These are phyloP conservation scores for Stachybotrys chlorohalonatus DNA, from an alignment of 2,329 filamentous ascomycete genomes.

Conservation along the genomic window DNA sequence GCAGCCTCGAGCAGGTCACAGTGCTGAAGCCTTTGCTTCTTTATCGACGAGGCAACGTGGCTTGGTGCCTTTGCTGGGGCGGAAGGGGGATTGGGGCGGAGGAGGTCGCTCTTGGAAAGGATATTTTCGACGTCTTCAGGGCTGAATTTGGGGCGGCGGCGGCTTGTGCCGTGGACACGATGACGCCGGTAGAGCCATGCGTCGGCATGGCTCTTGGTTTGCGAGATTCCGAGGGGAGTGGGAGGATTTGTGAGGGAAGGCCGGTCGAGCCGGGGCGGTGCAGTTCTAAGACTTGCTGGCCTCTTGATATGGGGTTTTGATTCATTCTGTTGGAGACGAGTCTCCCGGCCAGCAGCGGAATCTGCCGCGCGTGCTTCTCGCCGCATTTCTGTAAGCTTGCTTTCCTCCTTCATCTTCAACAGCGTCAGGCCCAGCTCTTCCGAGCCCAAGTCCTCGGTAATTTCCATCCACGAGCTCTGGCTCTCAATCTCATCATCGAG, in stretches of 20 bases:
- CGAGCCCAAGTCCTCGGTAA: neutral
- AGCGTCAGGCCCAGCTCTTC: neutral
- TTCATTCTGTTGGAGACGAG: neutral
- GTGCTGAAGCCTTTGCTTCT: neutral
- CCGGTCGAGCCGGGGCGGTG: neutral
- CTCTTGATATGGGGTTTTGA: too few relatives aligned
- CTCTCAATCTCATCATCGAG: neutral
- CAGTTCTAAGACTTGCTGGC: neutral
- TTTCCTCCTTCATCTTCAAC: neutral
- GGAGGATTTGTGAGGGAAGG: neutral
- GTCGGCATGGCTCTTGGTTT: neutral
- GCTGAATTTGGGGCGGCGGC: neutral
- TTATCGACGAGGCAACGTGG: too few relatives aligned
- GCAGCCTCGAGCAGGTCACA: neutral
- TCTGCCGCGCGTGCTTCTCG: neutral
- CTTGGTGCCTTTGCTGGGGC: too few relatives aligned
- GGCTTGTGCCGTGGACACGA: neutral
- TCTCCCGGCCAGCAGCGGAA: neutral
- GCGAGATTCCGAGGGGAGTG: neutral
- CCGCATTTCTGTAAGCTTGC: neutral
- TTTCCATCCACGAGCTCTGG: neutral
- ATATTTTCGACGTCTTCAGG: too few relatives aligned
- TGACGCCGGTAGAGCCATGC: neutral
- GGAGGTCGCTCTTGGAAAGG: too few relatives aligned
- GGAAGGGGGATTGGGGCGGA: too few relatives aligned